These are phyloP conservation scores for Metschnikowia gruessii DNA, from an alignment of 805 yeast species.

Conservation along the genomic window DNA sequence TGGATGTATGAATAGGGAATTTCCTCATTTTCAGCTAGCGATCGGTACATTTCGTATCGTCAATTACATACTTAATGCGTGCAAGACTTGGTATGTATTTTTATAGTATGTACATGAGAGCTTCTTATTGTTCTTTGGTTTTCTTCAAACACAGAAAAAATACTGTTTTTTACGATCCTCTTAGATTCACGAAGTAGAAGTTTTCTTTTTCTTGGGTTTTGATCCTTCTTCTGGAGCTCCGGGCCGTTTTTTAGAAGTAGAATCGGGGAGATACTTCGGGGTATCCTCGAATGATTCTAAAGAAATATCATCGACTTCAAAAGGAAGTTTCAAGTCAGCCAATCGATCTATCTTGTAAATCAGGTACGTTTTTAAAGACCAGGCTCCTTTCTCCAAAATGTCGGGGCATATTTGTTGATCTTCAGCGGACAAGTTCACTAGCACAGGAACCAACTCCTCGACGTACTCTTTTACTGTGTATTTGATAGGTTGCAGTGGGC, in stretches of 20 bases:
- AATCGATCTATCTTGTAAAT: conserved; percentile 25
- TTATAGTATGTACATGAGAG: not conserved
- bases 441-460: conserved; percentile 30
- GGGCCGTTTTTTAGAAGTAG: not conserved
- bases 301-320: conserved; percentile 17
- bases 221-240: not conserved
- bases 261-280: not conserved
- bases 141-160: not conserved
- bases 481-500: conserved; percentile 34
- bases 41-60: not conserved
- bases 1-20: conserved; percentile 1
- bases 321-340: conserved; percentile 23
- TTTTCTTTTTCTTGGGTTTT: conserved; percentile 1
- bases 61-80: not conserved
- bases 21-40: not conserved
- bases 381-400: conserved; percentile 34
- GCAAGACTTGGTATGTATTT: not conserved
- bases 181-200: not conserved
- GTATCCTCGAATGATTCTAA: conserved; percentile 7
- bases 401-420: conserved; percentile 3
- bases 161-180: not conserved
- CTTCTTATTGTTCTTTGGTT: not conserved
- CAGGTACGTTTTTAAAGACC: conserved; percentile 36
- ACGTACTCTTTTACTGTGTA: conserved; percentile 42
- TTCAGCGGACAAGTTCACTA: conserved; percentile 5